phyloP scores from a whole-genome alignment of 768 basidiomycete genomes.

The Agaricus sinodeliciosus region DNA sequence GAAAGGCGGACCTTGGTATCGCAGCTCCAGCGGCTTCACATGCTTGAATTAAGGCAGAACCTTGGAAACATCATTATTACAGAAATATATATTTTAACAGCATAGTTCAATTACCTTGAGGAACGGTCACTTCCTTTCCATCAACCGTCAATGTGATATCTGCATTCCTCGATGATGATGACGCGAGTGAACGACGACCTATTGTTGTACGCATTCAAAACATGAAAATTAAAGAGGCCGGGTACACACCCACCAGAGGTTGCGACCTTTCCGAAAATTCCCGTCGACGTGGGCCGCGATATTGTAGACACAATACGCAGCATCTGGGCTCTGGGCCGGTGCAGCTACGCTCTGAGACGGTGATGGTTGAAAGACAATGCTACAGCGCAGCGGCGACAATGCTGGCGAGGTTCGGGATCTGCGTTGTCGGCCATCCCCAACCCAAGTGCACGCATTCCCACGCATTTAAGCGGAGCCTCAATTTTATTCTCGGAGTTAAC shows the following conservation, averaged over 20 bases:
- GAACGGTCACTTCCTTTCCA: slow-evolving; percentile 95
- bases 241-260: slow-evolving; percentile 15
- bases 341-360: slow-evolving; percentile 17
- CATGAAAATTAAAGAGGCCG: not conserved
- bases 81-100: not conserved
- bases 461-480: slow-evolving; percentile 25
- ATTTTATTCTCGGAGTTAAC: not conserved
- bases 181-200: slow-evolving; percentile 61
- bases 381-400: slow-evolving; percentile 20
- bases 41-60: slow-evolving; percentile 94
- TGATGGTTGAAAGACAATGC: slow-evolving; percentile 25
- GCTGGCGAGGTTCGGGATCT: slow-evolving; percentile 25
- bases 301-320: slow-evolving; percentile 59
- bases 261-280: slow-evolving; percentile 62
- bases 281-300: slow-evolving; percentile 57
- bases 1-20: slow-evolving; percentile 59
- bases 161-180: slow-evolving; percentile 58
- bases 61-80: slow-evolving; percentile 28
- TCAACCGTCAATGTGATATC: slow-evolving; percentile 93
- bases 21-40: slow-evolving; percentile 84
- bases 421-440: slow-evolving; percentile 40
- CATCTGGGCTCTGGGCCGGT: slow-evolving; percentile 38
- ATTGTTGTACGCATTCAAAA: slow-evolving; percentile 8
- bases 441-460: slow-evolving; percentile 35
- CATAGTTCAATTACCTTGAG: slow-evolving; percentile 60